Percentiles rank a stretch among this genome's conserved stretches.
Evolutionary conservation across 75 land plant species (phyloP).

Genomic region (Pinus albicaulis): DNA sequence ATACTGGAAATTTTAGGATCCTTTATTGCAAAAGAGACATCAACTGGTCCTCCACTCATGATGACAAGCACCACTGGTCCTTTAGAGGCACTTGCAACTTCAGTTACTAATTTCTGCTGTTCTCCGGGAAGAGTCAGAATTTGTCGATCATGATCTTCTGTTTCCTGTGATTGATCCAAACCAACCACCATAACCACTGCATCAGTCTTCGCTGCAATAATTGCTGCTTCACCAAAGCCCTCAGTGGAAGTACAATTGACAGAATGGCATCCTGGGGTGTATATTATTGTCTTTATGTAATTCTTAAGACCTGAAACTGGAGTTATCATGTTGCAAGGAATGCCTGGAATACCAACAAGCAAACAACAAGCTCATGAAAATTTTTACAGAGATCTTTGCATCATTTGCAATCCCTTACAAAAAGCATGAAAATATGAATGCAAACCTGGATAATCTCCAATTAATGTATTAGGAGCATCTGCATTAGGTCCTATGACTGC

Average conservation of each 20-base stretch:
- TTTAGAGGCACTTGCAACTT: conserved; percentile 51
- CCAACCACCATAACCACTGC: conserved; percentile 75
- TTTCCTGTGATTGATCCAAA: conserved; percentile 69
- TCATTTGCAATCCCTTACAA: neutral
- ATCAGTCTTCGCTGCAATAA: conserved; percentile 57
- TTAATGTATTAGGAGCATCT: conserved; percentile 37
- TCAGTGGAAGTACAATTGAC: conserved; percentile 45
- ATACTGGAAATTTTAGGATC: conserved; percentile 57
- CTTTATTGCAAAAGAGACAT: conserved; percentile 66
- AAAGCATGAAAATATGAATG: neutral
- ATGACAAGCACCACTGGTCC: conserved; percentile 72
- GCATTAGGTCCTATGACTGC: conserved; percentile 84
- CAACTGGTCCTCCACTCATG: conserved; percentile 86
- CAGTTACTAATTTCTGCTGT: conserved; percentile 59
- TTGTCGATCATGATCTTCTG: conserved; percentile 73
- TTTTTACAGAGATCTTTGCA: no score
- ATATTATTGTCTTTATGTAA: conserved; percentile 21
- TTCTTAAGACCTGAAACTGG: conserved; percentile 41
- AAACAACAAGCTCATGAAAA: neutral
- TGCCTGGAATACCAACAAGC: conserved; percentile 38
- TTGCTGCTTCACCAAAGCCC: conserved; percentile 47
- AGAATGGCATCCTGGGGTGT: conserved; percentile 66
- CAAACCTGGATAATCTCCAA: conserved; percentile 78
- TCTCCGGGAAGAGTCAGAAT: conserved; percentile 81
- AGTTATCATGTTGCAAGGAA: conserved; percentile 61